Conservation (phyloP, 2,329 filamentous ascomycete genomes). For the Beauveria brongniartii region DNA sequence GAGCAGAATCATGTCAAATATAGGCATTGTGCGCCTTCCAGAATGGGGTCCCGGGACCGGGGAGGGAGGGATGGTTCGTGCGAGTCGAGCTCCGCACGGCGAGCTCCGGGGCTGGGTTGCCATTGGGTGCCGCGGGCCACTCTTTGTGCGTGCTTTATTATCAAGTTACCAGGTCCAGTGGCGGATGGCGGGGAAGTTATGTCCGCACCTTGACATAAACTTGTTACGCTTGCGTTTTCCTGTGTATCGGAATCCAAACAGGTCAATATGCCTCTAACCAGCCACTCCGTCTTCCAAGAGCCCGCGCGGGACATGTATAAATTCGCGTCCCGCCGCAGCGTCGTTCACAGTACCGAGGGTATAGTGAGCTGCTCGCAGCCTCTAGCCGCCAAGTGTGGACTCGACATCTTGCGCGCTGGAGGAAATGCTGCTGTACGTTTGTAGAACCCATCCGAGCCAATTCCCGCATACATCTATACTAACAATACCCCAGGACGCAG, state of each 20-base stretch:
- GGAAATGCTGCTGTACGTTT: conserved; percentile 82
- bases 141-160: background rate
- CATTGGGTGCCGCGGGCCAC: background rate
- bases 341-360: conserved; percentile 86
- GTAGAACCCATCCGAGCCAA: background rate
- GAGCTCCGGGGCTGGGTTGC: background rate
- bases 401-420: conserved; percentile 75
- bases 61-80: background rate
- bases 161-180: background rate
- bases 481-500: conserved; percentile 63
- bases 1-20: background rate
- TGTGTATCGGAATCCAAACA: background rate
- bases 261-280: conserved; percentile 38
- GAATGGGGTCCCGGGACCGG: background rate
- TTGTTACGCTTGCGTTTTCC: background rate
- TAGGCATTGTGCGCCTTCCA: background rate
- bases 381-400: conserved; percentile 78
- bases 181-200: background rate
- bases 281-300: conserved; percentile 38
- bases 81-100: background rate
- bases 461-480: background rate
- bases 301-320: conserved; percentile 45
- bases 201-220: background rate
- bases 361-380: conserved; percentile 89
- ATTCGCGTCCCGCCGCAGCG: conserved; percentile 76